phyloP scores from a whole-genome alignment of 2,329 filamentous ascomycete species.

The Macrophomina tecta region DNA sequence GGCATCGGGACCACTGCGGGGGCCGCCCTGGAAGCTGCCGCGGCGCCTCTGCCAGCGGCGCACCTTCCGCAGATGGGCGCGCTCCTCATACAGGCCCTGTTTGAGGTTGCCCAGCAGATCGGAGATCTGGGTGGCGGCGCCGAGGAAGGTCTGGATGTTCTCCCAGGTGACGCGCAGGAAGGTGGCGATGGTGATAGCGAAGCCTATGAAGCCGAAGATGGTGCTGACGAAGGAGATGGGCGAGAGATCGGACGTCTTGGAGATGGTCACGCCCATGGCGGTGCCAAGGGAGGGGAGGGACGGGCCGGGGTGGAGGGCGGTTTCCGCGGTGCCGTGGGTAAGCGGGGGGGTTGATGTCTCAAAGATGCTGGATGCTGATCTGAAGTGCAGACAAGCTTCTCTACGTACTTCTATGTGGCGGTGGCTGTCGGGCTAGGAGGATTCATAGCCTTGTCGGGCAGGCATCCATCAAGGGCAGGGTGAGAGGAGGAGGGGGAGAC shows the following conservation, averaged over 20 bases:
- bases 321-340: background rate
- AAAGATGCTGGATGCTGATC: background rate
- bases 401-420: constrained; percentile 11
- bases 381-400: background rate
- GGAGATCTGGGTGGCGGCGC: constrained; percentile 48
- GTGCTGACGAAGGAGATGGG: constrained; percentile 45
- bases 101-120: constrained; percentile 49
- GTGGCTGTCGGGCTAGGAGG: background rate
- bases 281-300: background rate
- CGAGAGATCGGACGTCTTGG: constrained; percentile 35
- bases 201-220: constrained; percentile 50
- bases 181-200: constrained; percentile 52
- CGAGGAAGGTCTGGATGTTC: constrained; percentile 45
- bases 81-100: constrained; percentile 50
- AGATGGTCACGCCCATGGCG: constrained; percentile 42
- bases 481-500: background rate
- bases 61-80: constrained; percentile 41
- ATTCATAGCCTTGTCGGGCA: constrained; percentile 4
- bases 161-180: constrained; percentile 50
- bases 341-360: background rate
- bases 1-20: constrained; percentile 18
- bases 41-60: constrained; percentile 32
- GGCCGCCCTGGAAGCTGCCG: constrained; percentile 21
- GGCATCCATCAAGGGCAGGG: constrained; percentile 5
- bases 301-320: background rate